These are phyloP conservation scores for Daldinia eschscholtzii DNA, from an alignment of 2,329 filamentous ascomycete species.

Conservation along the genomic window DNA sequence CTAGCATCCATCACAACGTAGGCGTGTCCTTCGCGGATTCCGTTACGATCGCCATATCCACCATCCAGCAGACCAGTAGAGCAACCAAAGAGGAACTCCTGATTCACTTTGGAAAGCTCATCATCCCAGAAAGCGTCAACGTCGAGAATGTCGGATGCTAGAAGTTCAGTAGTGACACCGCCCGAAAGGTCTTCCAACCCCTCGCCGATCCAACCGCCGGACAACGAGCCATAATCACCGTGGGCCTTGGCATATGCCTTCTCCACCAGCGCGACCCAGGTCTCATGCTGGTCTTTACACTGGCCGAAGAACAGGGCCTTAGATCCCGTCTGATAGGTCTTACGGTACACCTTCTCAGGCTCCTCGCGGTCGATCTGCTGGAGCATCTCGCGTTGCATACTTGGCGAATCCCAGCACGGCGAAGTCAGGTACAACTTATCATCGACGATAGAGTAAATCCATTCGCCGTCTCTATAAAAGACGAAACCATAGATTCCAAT, in stretches of 20 bases:
- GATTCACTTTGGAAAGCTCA: constrained; percentile 82
- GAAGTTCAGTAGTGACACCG: constrained; percentile 77
- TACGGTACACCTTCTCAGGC: constrained; percentile 77
- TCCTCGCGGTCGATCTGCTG: constrained; percentile 81
- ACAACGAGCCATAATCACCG: constrained; percentile 78
- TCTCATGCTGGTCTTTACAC: constrained; percentile 81
- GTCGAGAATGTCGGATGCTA: constrained; percentile 79
- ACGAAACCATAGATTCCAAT: constrained; percentile 92
- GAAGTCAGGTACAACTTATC: constrained; percentile 90
- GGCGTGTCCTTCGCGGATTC: constrained; percentile 70
- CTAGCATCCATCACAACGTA: constrained; percentile 72
- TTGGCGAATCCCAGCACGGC: constrained; percentile 83
- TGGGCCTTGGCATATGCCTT: constrained; percentile 90
- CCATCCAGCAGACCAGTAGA: constrained; percentile 72
- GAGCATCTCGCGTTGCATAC: constrained; percentile 79
- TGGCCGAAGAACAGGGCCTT: constrained; percentile 83
- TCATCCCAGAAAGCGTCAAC: constrained; percentile 87
- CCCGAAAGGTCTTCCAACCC: constrained; percentile 72
- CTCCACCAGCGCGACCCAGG: constrained; percentile 83
- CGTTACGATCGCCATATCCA: constrained; percentile 71
- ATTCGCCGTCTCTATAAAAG: constrained; percentile 89
- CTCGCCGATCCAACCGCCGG: constrained; percentile 77
- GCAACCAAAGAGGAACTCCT: constrained; percentile 83
- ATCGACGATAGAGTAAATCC: constrained; percentile 92
- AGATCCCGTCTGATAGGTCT: constrained; percentile 79